Percentiles rank a stretch among this genome's conserved stretches.
These are phyloP conservation scores for Hypoxylon sp. DNA, from an alignment of 2,329 filamentous ascomycete genomes.

Conservation along the genomic window DNA sequence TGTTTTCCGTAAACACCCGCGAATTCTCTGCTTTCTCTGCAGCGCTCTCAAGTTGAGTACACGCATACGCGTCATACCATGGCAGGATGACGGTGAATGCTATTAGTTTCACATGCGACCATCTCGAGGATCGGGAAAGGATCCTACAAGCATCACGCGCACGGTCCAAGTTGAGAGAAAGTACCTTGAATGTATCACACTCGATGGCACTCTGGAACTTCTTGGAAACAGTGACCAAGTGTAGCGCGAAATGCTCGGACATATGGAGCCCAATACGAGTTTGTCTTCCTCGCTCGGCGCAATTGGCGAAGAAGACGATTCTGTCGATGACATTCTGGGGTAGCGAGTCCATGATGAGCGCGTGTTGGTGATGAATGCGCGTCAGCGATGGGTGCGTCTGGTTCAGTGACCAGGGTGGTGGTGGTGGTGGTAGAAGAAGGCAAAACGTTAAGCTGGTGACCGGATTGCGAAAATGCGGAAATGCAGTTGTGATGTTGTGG, in stretches of 20 bases:
- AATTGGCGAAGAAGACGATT: not conserved
- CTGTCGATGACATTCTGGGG: not conserved
- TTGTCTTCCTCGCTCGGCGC: no score
- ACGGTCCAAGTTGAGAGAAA: not conserved
- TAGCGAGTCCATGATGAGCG: conserved; percentile 4
- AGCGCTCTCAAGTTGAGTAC: not conserved
- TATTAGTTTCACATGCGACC: not conserved
- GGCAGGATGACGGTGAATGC: not conserved
- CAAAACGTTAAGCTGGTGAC: no score
- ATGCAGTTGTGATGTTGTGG: not conserved
- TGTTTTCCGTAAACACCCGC: not conserved
- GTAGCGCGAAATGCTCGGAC: no score
- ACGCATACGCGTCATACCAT: not conserved
- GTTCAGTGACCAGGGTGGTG: not conserved
- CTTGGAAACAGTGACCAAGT: not conserved
- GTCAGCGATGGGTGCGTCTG: not conserved
- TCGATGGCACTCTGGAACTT: not conserved
- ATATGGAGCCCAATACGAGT: no score
- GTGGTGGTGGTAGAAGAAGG: no score
- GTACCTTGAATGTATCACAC: not conserved
- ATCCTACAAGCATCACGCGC: not conserved
- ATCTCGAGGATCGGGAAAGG: not conserved
- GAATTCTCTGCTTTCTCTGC: not conserved
- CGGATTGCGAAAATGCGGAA: not conserved
- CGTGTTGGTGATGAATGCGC: not conserved